Conservation (phyloP, 208 protist genomes). For the Leishmania major region DNA sequence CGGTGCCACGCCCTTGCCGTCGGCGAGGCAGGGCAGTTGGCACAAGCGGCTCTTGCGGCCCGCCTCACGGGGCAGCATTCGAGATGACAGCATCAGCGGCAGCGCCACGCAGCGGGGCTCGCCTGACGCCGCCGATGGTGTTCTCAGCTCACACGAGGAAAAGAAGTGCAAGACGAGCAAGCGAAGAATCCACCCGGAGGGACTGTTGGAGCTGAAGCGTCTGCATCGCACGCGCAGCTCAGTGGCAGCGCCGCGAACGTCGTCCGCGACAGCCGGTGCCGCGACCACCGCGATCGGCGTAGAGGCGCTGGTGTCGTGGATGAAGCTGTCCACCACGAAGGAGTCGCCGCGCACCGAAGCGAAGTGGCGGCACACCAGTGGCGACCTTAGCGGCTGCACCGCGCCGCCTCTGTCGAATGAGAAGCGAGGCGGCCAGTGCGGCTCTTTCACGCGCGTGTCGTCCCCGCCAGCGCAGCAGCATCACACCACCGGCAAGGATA, state of each 20-base stretch:
- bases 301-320: neutral
- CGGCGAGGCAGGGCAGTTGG: neutral
- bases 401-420: neutral
- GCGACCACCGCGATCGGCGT: neutral
- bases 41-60: neutral
- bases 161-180: neutral
- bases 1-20: neutral
- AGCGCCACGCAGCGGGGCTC: neutral
- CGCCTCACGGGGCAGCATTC: neutral
- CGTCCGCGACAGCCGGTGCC: neutral
- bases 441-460: conserved; percentile 9
- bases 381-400: neutral
- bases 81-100: neutral
- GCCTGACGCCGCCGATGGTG: neutral
- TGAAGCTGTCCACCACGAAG: conserved; percentile 9
- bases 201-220: neutral
- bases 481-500: neutral
- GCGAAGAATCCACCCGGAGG: neutral
- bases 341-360: conserved; percentile 2
- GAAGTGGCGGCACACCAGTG: neutral
- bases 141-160: conserved; percentile 1
- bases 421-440: conserved; percentile 8
- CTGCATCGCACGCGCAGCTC: neutral
- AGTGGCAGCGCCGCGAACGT: neutral
- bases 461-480: neutral